These are phyloP conservation scores for Erysimum pusillum DNA, from an alignment of 441 rosid species.

Conservation along the genomic window DNA sequence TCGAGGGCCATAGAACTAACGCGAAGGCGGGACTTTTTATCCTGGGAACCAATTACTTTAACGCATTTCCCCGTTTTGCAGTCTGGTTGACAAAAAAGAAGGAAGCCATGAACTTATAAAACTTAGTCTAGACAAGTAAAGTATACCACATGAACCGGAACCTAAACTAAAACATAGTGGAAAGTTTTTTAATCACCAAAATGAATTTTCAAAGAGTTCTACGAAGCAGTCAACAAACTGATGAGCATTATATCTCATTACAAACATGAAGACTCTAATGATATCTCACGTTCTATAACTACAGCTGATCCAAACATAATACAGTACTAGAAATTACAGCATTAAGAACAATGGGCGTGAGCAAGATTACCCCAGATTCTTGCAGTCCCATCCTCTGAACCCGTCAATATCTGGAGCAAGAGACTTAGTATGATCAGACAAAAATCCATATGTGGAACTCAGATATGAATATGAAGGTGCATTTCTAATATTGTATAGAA, in stretches of 20 bases:
- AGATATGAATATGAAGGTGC: constrained; percentile 1
- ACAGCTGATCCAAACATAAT: constrained; percentile 26
- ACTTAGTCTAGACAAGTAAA: constrained; percentile 11
- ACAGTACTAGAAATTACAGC: constrained; percentile 2
- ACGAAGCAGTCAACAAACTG: constrained; percentile 30
- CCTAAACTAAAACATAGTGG: constrained; percentile 1
- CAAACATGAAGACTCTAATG: constrained; percentile 32
- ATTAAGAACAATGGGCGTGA: neutral
- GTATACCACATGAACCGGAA: constrained; percentile 4
- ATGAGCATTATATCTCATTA: constrained; percentile 10
- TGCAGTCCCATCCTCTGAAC: constrained; percentile 97
- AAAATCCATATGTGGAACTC: constrained; percentile 15
- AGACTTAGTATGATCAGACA: constrained; percentile 27
- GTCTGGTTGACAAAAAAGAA: constrained; percentile 60
- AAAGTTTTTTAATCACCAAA: constrained; percentile 2
- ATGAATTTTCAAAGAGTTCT: neutral
- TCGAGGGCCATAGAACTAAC: constrained; percentile 88
- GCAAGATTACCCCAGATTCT: constrained; percentile 86
- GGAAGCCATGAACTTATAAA: constrained; percentile 37
- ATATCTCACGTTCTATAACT: neutral
- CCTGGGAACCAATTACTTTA: constrained; percentile 65
- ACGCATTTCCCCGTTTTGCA: constrained; percentile 90
- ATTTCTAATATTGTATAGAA: constrained; percentile 8
- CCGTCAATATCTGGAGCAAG: constrained; percentile 77
- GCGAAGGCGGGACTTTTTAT: constrained; percentile 55